Evolutionary conservation across 73 alveolate species (phyloP), one percentile per base, ranked within the genome.

Genomic region (Tetrahymena elliotti): DNA sequence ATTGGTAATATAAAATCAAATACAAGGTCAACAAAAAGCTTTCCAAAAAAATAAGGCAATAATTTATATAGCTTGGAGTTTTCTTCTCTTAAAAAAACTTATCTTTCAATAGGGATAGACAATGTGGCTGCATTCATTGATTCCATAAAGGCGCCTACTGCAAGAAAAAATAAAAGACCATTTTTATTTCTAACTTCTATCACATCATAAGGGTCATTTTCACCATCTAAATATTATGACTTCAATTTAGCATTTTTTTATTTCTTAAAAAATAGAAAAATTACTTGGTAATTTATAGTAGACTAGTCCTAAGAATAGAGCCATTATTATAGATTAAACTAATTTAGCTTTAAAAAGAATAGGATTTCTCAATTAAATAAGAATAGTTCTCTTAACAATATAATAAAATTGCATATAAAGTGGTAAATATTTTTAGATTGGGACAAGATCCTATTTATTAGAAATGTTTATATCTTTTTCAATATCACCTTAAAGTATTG

Each of bases 31-130:
- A 94, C 96, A 33, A 41, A 40, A 31, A 93, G 52, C 35, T 94
- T 94, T 10, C 96, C 96, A 84, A 88, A 84, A 88, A 94, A 94
- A 88, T 94, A 94, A 2, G 95, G 47, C 33, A 88, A 84, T 88
- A 94, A 84, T 16, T 93, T 41, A 37, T 94, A 94, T 31, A 94
- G 35, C 84, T 88, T 88, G 6, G 96, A 84, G 52, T 88, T 94
- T 40, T 94, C 96, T 88, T 94, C 96, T 53, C 96, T 94, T 84
- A 94, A 88, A 53, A 94, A 94, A 5, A 94, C 96, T 53, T 84
- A 93, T 52, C 96, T 94, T 35, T 94, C 96, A 9, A 53, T 53
- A 9, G 96, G 93, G 40, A 94, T 35, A 52, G 83, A 18, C 16
- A 94, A 41, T 2, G 92, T 68, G 18, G 83, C 95, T 20, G 96